Percentiles rank a stretch among this genome's conserved stretches.
Evolutionary conservation across 2,329 filamentous ascomycete species (phyloP).

Genomic region (Leptoxyphium fumago): DNA sequence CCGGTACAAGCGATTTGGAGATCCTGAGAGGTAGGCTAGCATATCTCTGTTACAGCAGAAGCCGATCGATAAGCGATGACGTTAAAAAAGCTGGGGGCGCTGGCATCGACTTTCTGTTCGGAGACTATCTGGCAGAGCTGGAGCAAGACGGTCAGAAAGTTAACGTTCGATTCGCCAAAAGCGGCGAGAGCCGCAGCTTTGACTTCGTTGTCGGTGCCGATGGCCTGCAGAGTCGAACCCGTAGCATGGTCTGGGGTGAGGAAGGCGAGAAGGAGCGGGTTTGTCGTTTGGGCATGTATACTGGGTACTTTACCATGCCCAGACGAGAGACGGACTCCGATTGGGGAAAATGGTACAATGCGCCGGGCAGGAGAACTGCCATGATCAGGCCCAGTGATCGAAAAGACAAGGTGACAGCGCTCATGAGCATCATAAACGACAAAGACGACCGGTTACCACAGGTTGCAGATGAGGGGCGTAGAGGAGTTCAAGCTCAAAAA

Average conservation of each 20-base stretch:
- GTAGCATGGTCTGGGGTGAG: slow-evolving; percentile 14
- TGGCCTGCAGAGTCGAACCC: slow-evolving; percentile 16
- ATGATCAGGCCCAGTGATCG: slow-evolving; percentile 17
- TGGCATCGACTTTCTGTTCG: slow-evolving; percentile 17
- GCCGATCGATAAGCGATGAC: slow-evolving; percentile 9
- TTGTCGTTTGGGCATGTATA: slow-evolving; percentile 14
- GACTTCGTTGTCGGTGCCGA: slow-evolving; percentile 21
- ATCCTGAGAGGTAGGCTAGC: slow-evolving; percentile 17
- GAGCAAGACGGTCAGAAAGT: slow-evolving; percentile 13
- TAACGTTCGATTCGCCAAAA: slow-evolving; percentile 14
- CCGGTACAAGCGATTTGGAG: slow-evolving; percentile 19
- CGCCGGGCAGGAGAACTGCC: slow-evolving; percentile 13
- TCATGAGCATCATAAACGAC: slow-evolving; percentile 13
- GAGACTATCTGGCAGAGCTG: slow-evolving; percentile 11
- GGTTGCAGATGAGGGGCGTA: slow-evolving; percentile 6
- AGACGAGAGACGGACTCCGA: slow-evolving; percentile 9
- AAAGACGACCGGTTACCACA: slow-evolving; percentile 8
- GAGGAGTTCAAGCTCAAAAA: slow-evolving; percentile 12
- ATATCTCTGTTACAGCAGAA: slow-evolving; percentile 10
- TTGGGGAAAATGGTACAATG: slow-evolving; percentile 19
- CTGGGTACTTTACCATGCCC: slow-evolving; percentile 19
- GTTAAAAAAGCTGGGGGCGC: slow-evolving; percentile 10
- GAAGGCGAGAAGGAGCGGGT: slow-evolving; percentile 7
- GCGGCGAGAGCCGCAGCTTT: slow-evolving; percentile 6
- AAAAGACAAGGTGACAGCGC: slow-evolving; percentile 10